A percentile compares a stretch with the other conserved stretches of the same genome.
phyloP scores from a whole-genome alignment of 805 yeast species.

The Saturnispora kantuleensis region DNA sequence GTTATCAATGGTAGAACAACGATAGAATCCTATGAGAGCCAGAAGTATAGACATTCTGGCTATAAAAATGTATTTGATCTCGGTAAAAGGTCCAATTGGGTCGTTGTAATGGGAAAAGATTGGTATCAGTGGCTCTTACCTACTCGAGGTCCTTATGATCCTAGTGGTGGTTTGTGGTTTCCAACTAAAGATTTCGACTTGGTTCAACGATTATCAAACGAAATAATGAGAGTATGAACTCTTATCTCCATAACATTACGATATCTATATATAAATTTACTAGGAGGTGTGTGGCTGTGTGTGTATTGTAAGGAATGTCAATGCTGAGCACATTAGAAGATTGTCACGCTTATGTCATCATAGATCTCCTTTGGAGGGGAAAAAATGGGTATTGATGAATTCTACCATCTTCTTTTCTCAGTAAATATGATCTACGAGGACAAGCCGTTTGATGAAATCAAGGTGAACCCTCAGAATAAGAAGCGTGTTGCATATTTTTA shows the following conservation, averaged over 20 bases:
- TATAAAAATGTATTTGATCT: constrained; percentile 57
- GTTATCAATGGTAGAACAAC: constrained; percentile 65
- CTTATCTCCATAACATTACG: neutral
- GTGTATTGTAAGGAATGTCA: neutral
- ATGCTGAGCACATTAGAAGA: too few relatives aligned
- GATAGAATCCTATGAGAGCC: constrained; percentile 57
- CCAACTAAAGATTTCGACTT: constrained; percentile 28
- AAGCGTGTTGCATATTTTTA: constrained; percentile 69
- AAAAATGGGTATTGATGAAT: neutral
- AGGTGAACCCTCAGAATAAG: constrained; percentile 45
- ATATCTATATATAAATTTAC: neutral
- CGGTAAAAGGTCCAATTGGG: constrained; percentile 57
- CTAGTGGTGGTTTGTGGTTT: constrained; percentile 42
- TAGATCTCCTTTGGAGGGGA: neutral
- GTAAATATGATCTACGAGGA: constrained; percentile 34
- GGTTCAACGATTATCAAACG: constrained; percentile 4
- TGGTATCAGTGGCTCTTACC: constrained; percentile 72
- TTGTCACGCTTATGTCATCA: neutral
- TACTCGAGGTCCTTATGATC: constrained; percentile 7
- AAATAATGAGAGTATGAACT: neutral
- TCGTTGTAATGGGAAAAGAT: constrained; percentile 58
- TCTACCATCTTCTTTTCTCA: neutral
- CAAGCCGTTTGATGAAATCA: constrained; percentile 55
- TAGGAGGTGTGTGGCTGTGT: neutral
- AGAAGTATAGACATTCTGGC: constrained; percentile 36